These are phyloP conservation scores for Furcasterigmium sp. DNA, from an alignment of 2,329 filamentous ascomycete species.

Conservation along the genomic window DNA sequence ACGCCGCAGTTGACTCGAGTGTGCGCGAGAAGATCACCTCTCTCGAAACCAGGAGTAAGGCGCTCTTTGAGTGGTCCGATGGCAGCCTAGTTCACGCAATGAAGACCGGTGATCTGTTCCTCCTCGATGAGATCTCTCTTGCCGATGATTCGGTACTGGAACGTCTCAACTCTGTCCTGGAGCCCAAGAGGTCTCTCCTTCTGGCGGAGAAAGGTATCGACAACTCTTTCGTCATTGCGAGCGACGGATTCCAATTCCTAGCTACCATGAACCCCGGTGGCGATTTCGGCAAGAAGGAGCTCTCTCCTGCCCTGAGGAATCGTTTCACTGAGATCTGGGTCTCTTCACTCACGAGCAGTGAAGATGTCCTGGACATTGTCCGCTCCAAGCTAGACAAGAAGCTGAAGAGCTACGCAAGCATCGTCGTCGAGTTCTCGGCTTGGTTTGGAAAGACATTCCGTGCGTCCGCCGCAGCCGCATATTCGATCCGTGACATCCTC, in stretches of 20 bases:
- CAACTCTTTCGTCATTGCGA: constrained; percentile 72
- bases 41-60: constrained; percentile 62
- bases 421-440: constrained; percentile 80
- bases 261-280: constrained; percentile 99
- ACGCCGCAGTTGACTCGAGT: constrained; percentile 40
- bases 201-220: constrained; percentile 90
- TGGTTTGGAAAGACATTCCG: constrained; percentile 89
- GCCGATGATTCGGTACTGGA: constrained; percentile 97
- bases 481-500: constrained; percentile 89
- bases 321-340: constrained; percentile 99
- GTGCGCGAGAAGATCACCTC: constrained; percentile 40
- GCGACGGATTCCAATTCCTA: constrained; percentile 85
- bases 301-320: constrained; percentile 91
- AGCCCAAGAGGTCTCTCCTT: constrained; percentile 78
- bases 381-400: constrained; percentile 61
- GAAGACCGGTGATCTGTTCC: constrained; percentile 82
- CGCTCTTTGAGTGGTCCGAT: constrained; percentile 94
- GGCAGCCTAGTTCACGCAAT: constrained; percentile 92
- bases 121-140: constrained; percentile 95
- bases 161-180: constrained; percentile 91
- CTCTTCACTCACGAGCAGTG: constrained; percentile 74
- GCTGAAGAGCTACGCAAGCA: constrained; percentile 52
- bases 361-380: constrained; percentile 86
- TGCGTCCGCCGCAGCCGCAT: constrained; percentile 65
- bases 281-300: constrained; percentile 95